A percentile compares a stretch with the other conserved stretches of the same genome.
phyloP scores from a whole-genome alignment of 2,329 filamentous ascomycete genomes.

The Alternaria ventricosa region DNA sequence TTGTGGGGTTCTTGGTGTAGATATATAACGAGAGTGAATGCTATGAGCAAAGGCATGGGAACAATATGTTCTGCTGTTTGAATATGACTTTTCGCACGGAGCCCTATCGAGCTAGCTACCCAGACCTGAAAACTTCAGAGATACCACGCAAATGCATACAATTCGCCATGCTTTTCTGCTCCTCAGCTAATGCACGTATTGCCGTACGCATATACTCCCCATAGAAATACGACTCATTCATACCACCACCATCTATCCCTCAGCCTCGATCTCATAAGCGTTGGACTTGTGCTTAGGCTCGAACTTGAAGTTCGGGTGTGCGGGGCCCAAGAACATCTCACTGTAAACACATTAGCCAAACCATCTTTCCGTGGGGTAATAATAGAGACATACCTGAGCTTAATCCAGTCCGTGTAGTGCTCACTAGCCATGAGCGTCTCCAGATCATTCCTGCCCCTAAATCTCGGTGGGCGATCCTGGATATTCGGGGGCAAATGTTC shows the following conservation, averaged over 20 bases:
- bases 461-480: conserved; percentile 87
- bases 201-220: not conserved
- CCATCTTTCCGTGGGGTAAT: not conserved
- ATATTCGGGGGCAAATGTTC: conserved; percentile 87
- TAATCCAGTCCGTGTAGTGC: conserved; percentile 98
- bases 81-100: not conserved
- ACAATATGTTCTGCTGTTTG: not conserved
- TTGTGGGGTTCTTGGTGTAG: conserved; percentile 50
- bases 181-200: not conserved
- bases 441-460: conserved; percentile 82
- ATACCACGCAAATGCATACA: not conserved
- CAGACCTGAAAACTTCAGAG: not conserved
- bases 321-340: conserved; percentile 96
- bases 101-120: not conserved
- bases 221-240: not conserved
- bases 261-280: conserved; percentile 76
- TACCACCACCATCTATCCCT: conserved; percentile 28
- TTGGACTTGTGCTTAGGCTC: conserved; percentile 98
- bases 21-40: not conserved
- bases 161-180: not conserved
- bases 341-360: conserved; percentile 55
- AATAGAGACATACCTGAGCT: conserved; percentile 76
- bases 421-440: conserved; percentile 91
- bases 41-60: not conserved
- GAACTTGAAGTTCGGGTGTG: conserved; percentile 89